phyloP scores from a whole-genome alignment of 2,329 filamentous ascomycete genomes.

The Fusarium abutilonis region DNA sequence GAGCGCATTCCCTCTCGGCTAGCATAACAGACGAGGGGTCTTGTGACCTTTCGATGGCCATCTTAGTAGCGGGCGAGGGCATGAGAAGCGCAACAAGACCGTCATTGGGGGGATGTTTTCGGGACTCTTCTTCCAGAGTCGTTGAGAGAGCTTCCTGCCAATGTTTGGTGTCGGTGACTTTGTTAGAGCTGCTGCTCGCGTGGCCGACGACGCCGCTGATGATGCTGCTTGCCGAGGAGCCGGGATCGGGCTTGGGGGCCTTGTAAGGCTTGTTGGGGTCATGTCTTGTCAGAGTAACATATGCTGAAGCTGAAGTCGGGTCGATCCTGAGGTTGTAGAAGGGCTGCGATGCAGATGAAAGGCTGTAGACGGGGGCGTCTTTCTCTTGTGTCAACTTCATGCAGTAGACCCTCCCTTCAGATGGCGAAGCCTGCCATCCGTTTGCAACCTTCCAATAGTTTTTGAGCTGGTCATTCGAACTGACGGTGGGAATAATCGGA shows the following conservation, averaged over 20 bases:
- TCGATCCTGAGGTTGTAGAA: slow-evolving; percentile 74
- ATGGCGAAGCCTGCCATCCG: slow-evolving; percentile 71
- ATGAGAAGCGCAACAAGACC: slow-evolving; percentile 75
- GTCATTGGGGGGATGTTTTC: slow-evolving; percentile 65
- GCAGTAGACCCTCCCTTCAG: slow-evolving; percentile 68
- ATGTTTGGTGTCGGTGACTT: slow-evolving; percentile 55
- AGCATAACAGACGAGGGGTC: slow-evolving; percentile 68
- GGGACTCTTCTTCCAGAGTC: slow-evolving; percentile 64
- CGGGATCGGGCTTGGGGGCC: slow-evolving; percentile 49
- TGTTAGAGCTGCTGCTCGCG: slow-evolving; percentile 42
- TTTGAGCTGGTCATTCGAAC: slow-evolving; percentile 69
- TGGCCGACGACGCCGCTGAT: slow-evolving; percentile 48
- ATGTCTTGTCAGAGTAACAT: slow-evolving; percentile 67
- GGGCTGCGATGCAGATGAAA: slow-evolving; percentile 68
- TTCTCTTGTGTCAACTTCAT: slow-evolving; percentile 64
- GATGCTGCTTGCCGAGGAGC: slow-evolving; percentile 43
- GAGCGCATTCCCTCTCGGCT: slow-evolving; percentile 74
- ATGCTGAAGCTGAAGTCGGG: slow-evolving; percentile 70
- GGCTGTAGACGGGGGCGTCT: slow-evolving; percentile 72
- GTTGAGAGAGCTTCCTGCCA: slow-evolving; percentile 69
- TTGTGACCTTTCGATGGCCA: slow-evolving; percentile 68
- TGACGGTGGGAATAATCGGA: slow-evolving; percentile 59
- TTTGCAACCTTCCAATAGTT: slow-evolving; percentile 75
- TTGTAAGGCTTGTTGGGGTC: slow-evolving; percentile 69
- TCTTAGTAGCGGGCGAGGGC: slow-evolving; percentile 70